Conservation (phyloP, 108 stramenopile genomes). For the Skeletonema potamos region DNA sequence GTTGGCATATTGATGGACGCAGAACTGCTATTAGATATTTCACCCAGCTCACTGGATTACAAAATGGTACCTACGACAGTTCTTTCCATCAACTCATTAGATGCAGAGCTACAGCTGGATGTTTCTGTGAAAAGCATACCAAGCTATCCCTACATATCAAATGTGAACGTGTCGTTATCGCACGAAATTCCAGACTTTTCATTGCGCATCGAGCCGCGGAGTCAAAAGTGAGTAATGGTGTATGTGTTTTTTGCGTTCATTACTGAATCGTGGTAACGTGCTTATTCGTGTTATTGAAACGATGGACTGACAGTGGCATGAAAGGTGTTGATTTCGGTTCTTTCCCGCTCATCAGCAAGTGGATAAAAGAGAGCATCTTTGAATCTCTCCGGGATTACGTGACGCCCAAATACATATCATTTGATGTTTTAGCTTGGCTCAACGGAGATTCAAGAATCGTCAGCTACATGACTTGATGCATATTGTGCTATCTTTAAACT, state of each 20-base stretch:
- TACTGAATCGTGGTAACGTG: neutral
- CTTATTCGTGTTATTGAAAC: neutral
- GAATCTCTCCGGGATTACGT: conserved; percentile 29
- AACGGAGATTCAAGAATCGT: conserved; percentile 14
- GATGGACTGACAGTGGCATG: conserved; percentile 20
- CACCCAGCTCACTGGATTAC: conserved; percentile 47
- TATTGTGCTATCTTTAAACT: neutral
- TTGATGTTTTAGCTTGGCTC: conserved; percentile 37
- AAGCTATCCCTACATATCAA: conserved; percentile 41
- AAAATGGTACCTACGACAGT: conserved; percentile 37
- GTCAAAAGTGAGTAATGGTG: conserved; percentile 26
- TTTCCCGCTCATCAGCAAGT: conserved; percentile 40
- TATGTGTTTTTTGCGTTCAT: neutral
- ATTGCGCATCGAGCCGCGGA: conserved; percentile 36
- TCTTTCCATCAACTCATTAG: conserved; percentile 38
- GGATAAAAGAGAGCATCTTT: conserved; percentile 38
- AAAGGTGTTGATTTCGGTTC: conserved; percentile 55
- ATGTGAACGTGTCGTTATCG: conserved; percentile 30
- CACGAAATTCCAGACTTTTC: conserved; percentile 35
- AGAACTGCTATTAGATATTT: conserved; percentile 33
- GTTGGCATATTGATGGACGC: conserved; percentile 40
- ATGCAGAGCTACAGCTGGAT: conserved; percentile 21
- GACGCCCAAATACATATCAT: conserved; percentile 35
- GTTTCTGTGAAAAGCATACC: conserved; percentile 28
- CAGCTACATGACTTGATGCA: conserved; percentile 4